Conservation (phyloP, 2,329 filamentous ascomycete genomes). For the Cladosporium sp. region DNA sequence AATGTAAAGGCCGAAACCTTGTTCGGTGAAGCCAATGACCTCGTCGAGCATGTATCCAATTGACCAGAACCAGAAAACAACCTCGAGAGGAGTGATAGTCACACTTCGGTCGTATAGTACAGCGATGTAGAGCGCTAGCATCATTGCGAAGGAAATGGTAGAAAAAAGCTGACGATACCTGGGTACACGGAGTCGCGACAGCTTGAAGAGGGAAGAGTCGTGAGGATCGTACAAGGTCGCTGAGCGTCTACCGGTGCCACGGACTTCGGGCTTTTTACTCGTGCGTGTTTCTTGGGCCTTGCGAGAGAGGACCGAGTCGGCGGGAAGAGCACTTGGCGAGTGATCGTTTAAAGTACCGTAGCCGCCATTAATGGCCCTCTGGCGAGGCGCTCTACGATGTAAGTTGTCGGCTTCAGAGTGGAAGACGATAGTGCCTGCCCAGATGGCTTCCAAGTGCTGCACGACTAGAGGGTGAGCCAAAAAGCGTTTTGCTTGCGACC, state of each 20-base stretch:
- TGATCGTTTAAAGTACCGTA: slow-evolving; percentile 38
- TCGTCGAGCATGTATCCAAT: slow-evolving; percentile 96
- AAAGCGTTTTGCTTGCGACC: slow-evolving; percentile 88
- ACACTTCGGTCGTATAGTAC: slow-evolving; percentile 73
- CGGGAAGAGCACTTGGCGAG: slow-evolving; percentile 26
- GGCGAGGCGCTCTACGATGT: slow-evolving; percentile 55
- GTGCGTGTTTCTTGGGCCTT: slow-evolving; percentile 23
- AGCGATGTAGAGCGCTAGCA: slow-evolving; percentile 80
- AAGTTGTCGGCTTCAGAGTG: slow-evolving; percentile 83
- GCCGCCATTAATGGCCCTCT: slow-evolving; percentile 15
- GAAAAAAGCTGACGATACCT: slow-evolving; percentile 89
- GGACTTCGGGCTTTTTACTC: slow-evolving; percentile 22
- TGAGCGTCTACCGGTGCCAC: slow-evolving; percentile 56
- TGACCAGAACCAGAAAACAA: slow-evolving; percentile 97
- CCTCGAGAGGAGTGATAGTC: slow-evolving; percentile 76
- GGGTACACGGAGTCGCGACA: slow-evolving; percentile 84
- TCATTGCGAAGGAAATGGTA: slow-evolving; percentile 77
- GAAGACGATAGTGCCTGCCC: slow-evolving; percentile 93
- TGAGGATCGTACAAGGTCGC: slow-evolving; percentile 87
- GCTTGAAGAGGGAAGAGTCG: slow-evolving; percentile 85
- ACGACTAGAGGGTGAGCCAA: slow-evolving; percentile 87
- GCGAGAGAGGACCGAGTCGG: slow-evolving; percentile 26
- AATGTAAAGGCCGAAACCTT: slow-evolving; percentile 92
- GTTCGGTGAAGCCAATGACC: slow-evolving; percentile 92
- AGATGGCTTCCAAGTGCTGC: slow-evolving; percentile 93